Percentiles rank a stretch among this genome's conserved stretches.
Evolutionary conservation across 2,329 filamentous ascomycete genomes (phyloP).

Genomic region (Botryosphaeria agaves): DNA sequence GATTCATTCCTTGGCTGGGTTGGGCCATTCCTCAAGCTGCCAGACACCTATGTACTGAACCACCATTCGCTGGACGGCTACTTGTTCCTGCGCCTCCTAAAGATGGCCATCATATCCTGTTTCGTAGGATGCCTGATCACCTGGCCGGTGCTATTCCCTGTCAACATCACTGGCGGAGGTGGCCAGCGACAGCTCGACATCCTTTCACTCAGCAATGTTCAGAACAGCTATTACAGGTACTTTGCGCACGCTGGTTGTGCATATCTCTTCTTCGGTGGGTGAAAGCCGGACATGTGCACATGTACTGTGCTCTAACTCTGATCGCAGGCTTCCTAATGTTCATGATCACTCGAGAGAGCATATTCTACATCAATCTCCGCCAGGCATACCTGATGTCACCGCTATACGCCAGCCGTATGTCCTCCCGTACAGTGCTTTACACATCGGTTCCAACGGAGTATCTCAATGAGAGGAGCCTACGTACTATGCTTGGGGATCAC

Average conservation of each 20-base stretch:
- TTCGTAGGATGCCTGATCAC: slow-evolving; percentile 71
- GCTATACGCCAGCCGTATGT: slow-evolving; percentile 68
- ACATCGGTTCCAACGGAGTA: slow-evolving; percentile 68
- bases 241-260: slow-evolving; percentile 70
- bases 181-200: slow-evolving; percentile 51
- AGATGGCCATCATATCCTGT: slow-evolving; percentile 60
- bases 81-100: slow-evolving; percentile 76
- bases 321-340: slow-evolving; percentile 59
- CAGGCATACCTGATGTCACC: slow-evolving; percentile 85
- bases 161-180: slow-evolving; percentile 70
- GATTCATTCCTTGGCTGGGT: slow-evolving; percentile 22
- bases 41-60: slow-evolving; percentile 67
- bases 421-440: slow-evolving; percentile 79
- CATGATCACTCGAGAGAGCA: slow-evolving; percentile 69
- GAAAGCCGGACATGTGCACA: background rate
- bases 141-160: slow-evolving; percentile 75
- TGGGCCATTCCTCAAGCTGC: slow-evolving; percentile 31
- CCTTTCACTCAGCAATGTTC: slow-evolving; percentile 63
- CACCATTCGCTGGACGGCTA: slow-evolving; percentile 88
- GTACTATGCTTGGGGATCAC: slow-evolving; percentile 62
- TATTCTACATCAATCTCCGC: slow-evolving; percentile 83
- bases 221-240: slow-evolving; percentile 45
- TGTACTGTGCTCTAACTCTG: background rate
- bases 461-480: slow-evolving; percentile 57
- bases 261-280: slow-evolving; percentile 57